Evolutionary conservation across 768 basidiomycete genomes (phyloP).

Genomic region (Paxillus ammoniavirescens): DNA sequence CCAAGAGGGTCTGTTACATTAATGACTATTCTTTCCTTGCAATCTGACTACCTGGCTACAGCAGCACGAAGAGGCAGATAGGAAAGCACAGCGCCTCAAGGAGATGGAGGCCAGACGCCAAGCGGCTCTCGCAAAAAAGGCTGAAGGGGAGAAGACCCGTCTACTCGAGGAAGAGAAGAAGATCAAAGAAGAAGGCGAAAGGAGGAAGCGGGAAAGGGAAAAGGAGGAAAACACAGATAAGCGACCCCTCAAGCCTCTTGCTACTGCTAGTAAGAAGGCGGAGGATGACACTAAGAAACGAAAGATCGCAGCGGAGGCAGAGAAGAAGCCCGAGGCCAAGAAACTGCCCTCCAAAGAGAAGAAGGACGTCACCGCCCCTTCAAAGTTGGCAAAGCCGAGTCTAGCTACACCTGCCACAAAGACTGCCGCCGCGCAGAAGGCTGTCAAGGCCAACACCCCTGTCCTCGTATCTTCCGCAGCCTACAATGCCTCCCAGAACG

Average conservation of each 20-base stretch:
- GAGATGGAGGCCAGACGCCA: conserved; percentile 86
- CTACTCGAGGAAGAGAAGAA: conserved; percentile 68
- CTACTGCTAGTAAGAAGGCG: conserved; percentile 53
- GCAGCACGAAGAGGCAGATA: conserved; percentile 90
- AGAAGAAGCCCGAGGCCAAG: conserved; percentile 58
- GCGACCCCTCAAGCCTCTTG: conserved; percentile 49
- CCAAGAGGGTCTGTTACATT: conserved; percentile 72
- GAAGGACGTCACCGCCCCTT: conserved; percentile 27
- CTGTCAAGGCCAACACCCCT: conserved; percentile 31
- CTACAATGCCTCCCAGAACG: conserved; percentile 39
- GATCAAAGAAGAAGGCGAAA: conserved; percentile 70
- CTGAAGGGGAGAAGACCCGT: conserved; percentile 69
- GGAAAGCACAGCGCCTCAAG: conserved; percentile 68
- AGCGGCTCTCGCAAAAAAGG: conserved; percentile 67
- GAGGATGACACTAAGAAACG: conserved; percentile 80
- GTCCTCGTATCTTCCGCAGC: conserved; percentile 38
- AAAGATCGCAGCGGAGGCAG: conserved; percentile 50
- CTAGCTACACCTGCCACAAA: conserved; percentile 26
- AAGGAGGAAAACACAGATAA: conserved; percentile 77
- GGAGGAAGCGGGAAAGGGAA: conserved; percentile 64
- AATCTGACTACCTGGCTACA: conserved; percentile 30
- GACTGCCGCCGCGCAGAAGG: conserved; percentile 30
- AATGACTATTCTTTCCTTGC: neutral
- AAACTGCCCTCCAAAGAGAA: conserved; percentile 61
- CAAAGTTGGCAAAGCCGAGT: conserved; percentile 32